These are phyloP conservation scores for Fusarium sp. DNA, from an alignment of 2,329 filamentous ascomycete genomes.

Conservation along the genomic window DNA sequence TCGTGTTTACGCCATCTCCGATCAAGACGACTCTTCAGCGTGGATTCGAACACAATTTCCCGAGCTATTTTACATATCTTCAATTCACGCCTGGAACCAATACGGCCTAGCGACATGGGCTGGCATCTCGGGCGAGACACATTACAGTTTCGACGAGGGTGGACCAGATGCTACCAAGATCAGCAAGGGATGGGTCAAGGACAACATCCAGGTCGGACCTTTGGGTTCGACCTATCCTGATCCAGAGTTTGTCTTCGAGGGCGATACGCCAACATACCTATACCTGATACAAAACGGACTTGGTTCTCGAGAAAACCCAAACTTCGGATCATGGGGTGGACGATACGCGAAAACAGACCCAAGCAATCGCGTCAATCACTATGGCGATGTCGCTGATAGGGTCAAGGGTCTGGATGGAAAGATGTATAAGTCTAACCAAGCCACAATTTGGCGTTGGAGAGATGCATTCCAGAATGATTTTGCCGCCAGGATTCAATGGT, in stretches of 20 bases:
- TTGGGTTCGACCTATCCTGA: constrained; percentile 63
- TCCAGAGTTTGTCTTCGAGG: constrained; percentile 66
- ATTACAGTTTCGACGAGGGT: constrained; percentile 32
- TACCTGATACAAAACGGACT: constrained; percentile 56
- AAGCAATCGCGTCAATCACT: constrained; percentile 30
- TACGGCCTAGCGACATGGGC: constrained; percentile 69
- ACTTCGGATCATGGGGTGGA: constrained; percentile 66
- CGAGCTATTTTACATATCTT: constrained; percentile 69
- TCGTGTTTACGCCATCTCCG: constrained; percentile 70
- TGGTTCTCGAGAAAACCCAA: constrained; percentile 61
- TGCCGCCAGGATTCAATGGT: constrained; percentile 61
- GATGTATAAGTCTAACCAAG: constrained; percentile 49
- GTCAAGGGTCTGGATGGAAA: constrained; percentile 41
- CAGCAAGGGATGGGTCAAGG: constrained; percentile 65
- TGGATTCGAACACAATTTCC: constrained; percentile 69
- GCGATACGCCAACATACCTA: constrained; percentile 66
- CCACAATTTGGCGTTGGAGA: constrained; percentile 62
- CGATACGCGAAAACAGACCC: constrained; percentile 58
- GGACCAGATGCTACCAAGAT: constrained; percentile 62
- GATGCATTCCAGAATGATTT: constrained; percentile 61
- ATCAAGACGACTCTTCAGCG: constrained; percentile 70
- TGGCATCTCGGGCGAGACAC: constrained; percentile 63
- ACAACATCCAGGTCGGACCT: constrained; percentile 66
- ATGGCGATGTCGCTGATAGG: constrained; percentile 50
- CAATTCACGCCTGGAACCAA: constrained; percentile 69